These are phyloP conservation scores for Pseudognaphalium luteoalbum DNA, from an alignment of 129 eudicot genomes.

Conservation along the genomic window DNA sequence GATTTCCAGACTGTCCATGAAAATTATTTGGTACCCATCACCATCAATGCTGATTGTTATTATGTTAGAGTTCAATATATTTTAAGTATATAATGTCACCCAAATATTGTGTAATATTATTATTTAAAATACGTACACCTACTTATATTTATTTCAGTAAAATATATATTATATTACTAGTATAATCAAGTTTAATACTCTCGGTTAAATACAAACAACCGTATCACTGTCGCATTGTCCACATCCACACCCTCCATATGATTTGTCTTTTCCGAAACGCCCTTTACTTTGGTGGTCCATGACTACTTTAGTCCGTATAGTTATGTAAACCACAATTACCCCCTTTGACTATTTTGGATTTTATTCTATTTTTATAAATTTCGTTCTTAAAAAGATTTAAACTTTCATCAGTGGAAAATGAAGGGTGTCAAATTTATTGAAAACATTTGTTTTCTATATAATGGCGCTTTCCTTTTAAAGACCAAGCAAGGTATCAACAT, in stretches of 20 bases:
- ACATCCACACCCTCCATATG: conserved; percentile 28
- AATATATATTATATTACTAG: conserved; percentile 5
- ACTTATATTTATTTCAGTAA: conserved; percentile 9
- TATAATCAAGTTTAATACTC: conserved; percentile 18
- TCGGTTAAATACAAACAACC: conserved; percentile 36
- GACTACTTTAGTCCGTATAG: conserved; percentile 1
- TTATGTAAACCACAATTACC: neutral
- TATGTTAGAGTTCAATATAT: conserved; percentile 6
- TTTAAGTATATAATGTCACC: neutral
- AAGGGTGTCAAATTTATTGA: too few species aligned
- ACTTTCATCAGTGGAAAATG: too few species aligned
- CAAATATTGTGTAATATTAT: conserved; percentile 19
- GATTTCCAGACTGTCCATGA: conserved; percentile 40
- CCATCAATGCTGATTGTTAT: conserved; percentile 36
- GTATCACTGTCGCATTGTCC: conserved; percentile 40
- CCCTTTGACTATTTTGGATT: neutral
- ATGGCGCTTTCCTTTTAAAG: too few species aligned
- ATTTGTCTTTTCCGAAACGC: conserved; percentile 8
- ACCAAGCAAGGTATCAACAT: too few species aligned
- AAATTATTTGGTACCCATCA: conserved; percentile 34
- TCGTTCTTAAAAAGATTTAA: too few species aligned
- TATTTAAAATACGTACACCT: conserved; percentile 20
- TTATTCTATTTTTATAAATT: neutral
- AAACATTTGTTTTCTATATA: too few species aligned
- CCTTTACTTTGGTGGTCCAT: conserved; percentile 12